These are phyloP conservation scores for Venturia nashicola DNA, from an alignment of 2,329 filamentous ascomycete species.

Conservation along the genomic window DNA sequence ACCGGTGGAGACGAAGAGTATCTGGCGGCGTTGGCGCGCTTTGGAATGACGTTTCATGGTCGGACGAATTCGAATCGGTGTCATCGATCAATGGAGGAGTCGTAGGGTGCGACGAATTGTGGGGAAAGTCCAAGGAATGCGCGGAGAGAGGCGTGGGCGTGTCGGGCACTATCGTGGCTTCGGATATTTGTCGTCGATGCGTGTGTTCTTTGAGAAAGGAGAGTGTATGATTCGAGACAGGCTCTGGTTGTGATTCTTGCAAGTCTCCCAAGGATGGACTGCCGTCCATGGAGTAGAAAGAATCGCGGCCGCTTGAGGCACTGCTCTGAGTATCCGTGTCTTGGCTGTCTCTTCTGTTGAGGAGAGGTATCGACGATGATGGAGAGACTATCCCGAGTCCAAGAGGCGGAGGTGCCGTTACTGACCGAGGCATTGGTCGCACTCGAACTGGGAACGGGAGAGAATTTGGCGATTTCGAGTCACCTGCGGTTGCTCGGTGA, in stretches of 20 bases:
- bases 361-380: not conserved
- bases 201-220: not conserved
- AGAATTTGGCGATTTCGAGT: not conserved
- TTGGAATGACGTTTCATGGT: slow-evolving; percentile 15
- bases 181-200: slow-evolving; percentile 20
- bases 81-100: slow-evolving; percentile 34
- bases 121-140: not conserved
- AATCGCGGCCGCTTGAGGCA: slow-evolving; percentile 20
- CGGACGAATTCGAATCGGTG: slow-evolving; percentile 13
- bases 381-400: not conserved
- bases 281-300: slow-evolving; percentile 23
- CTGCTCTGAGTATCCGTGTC: slow-evolving; percentile 20
- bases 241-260: not conserved
- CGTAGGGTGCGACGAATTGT: slow-evolving; percentile 18
- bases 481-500: not conserved
- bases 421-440: slow-evolving; percentile 2
- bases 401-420: slow-evolving; percentile 6
- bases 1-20: slow-evolving; percentile 23
- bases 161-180: slow-evolving; percentile 20
- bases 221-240: not conserved
- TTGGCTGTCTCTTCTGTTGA: not conserved
- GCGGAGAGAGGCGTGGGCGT: slow-evolving; percentile 2
- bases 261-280: not conserved
- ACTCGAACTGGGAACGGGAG: not conserved
- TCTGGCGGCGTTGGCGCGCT: slow-evolving; percentile 29